Conservation (phyloP, 352 stramenopile genomes). For the Phytophthora vignae region DNA sequence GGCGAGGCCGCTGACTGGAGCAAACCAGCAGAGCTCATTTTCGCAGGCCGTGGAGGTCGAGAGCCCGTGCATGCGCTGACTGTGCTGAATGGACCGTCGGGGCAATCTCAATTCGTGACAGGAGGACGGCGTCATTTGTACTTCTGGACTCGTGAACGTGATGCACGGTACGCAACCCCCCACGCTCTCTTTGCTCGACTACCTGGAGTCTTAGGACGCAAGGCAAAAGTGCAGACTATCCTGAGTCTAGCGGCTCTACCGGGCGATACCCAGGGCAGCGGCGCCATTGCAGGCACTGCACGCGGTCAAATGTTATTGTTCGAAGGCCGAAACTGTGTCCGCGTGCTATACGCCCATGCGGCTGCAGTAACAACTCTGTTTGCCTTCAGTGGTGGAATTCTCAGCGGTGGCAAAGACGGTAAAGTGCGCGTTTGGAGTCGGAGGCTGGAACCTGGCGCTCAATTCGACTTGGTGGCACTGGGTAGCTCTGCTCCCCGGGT, state of each 20-base stretch:
- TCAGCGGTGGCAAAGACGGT: conserved; percentile 77
- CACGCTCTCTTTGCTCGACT: conserved; percentile 61
- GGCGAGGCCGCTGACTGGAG: conserved; percentile 52
- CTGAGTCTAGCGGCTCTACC: conserved; percentile 60
- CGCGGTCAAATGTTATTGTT: conserved; percentile 83
- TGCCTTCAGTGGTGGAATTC: conserved; percentile 58
- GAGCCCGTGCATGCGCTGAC: conserved; percentile 59
- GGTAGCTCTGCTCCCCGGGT: conserved; percentile 65
- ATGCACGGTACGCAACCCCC: conserved; percentile 56
- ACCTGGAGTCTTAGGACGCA: conserved; percentile 68
- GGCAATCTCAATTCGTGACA: conserved; percentile 68
- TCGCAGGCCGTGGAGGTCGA: conserved; percentile 54
- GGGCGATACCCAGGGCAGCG: conserved; percentile 49
- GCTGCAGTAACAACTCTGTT: conserved; percentile 67
- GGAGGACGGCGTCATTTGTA: conserved; percentile 68
- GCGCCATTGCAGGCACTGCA: conserved; percentile 71
- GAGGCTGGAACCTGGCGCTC: conserved; percentile 69
- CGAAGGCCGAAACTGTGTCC: conserved; percentile 79
- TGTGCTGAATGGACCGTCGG: conserved; percentile 29
- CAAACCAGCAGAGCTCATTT: conserved; percentile 61
- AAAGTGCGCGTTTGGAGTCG: conserved; percentile 86
- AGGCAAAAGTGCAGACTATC: conserved; percentile 75
- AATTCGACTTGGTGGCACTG: conserved; percentile 78
- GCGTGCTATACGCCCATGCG: conserved; percentile 73
- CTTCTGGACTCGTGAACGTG: conserved; percentile 78